Evolutionary conservation across 805 yeast species (phyloP).

Genomic region (Myxozyma melibiosi): DNA sequence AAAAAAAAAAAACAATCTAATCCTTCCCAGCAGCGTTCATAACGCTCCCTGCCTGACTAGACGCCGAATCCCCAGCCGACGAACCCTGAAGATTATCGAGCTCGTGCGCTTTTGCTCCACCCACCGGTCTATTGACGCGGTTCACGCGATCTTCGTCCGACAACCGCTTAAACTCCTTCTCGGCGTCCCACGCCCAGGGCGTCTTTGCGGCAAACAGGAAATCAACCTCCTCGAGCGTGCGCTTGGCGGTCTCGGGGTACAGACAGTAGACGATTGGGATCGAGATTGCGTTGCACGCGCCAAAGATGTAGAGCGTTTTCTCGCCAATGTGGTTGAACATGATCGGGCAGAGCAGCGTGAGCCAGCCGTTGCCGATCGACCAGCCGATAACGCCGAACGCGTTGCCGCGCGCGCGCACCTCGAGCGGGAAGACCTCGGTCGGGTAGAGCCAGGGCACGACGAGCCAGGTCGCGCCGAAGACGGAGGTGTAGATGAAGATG

Average conservation of each 20-base stretch:
- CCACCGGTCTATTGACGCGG: neutral
- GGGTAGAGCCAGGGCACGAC: constrained; percentile 40
- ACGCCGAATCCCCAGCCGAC: neutral
- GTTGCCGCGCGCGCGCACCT: constrained; percentile 41
- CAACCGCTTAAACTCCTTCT: constrained; percentile 23
- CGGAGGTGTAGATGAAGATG: constrained; percentile 45
- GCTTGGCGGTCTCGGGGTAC: constrained; percentile 63
- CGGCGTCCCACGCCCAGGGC: constrained; percentile 30
- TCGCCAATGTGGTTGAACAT: constrained; percentile 41
- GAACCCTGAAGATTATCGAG: neutral
- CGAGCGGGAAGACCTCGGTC: constrained; percentile 39
- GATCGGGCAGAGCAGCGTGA: constrained; percentile 42
- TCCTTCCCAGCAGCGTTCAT: constrained; percentile 2
- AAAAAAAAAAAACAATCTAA: neutral
- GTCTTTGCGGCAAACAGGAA: constrained; percentile 47
- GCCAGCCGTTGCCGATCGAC: constrained; percentile 42
- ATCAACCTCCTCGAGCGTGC: constrained; percentile 65
- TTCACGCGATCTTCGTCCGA: constrained; percentile 10
- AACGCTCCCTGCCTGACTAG: neutral
- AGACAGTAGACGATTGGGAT: constrained; percentile 48
- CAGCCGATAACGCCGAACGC: constrained; percentile 30
- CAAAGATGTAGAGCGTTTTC: constrained; percentile 42
- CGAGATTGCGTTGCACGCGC: constrained; percentile 38
- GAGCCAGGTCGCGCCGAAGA: constrained; percentile 42
- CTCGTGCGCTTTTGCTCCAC: constrained; percentile 4